These are phyloP conservation scores for Phialemonium atrogriseum DNA, from an alignment of 2,329 filamentous ascomycete genomes.

Conservation along the genomic window DNA sequence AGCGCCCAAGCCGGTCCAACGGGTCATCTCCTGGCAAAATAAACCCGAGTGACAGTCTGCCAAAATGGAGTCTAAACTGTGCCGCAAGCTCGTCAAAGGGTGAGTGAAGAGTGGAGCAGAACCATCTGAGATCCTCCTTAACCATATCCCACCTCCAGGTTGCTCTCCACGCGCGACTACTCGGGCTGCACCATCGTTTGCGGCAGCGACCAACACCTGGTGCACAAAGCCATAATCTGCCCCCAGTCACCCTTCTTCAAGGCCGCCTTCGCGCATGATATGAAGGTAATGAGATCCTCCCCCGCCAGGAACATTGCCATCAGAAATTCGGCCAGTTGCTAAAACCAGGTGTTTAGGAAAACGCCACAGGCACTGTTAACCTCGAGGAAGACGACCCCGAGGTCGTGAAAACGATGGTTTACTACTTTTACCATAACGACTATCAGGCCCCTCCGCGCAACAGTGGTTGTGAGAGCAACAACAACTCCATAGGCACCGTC, in stretches of 20 bases:
- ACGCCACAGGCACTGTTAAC: conserved; percentile 1
- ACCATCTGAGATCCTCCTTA: no score
- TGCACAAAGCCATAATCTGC: conserved; percentile 4
- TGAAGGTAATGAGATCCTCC: background rate
- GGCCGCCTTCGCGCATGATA: background rate
- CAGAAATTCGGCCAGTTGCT: background rate
- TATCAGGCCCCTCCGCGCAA: conserved; percentile 3
- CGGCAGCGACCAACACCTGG: background rate
- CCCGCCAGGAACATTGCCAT: background rate
- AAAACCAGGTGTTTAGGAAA: background rate
- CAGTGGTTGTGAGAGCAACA: background rate
- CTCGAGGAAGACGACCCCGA: conserved; percentile 10
- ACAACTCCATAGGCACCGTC: background rate
- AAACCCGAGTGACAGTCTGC: no score
- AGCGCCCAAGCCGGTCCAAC: no score
- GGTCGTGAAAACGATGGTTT: conserved; percentile 8
- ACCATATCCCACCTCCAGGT: no score
- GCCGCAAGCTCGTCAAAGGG: no score
- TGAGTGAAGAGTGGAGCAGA: no score
- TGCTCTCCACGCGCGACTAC: no score
- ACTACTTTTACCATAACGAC: conserved; percentile 13
- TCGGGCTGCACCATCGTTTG: conserved; percentile 2
- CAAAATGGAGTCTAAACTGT: no score
- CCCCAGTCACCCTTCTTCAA: conserved; percentile 2
- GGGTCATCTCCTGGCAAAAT: no score